Base-by-base conservation (phyloP, 2,329 filamentous ascomycete species). In the Sclerotinia minor region DNA sequence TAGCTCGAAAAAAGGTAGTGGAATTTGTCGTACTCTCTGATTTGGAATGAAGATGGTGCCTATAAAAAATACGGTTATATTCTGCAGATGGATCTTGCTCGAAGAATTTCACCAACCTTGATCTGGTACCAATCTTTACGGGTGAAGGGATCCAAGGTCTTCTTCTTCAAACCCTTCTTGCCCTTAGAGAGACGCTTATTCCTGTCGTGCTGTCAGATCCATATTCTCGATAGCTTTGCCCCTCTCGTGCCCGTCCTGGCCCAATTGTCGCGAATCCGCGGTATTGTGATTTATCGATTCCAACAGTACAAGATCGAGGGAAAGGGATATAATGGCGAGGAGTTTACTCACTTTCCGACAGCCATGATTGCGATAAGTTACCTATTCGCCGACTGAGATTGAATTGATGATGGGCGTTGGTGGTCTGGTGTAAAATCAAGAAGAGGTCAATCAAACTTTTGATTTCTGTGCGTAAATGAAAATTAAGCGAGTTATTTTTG, bases 111-210 rank as follows among this genome's bases (percentile, higher is more conserved):
- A 68, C 84, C 76, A 79, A 92, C 90, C 89, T 98, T 98, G 84
- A 99, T 89, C 79, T 90, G 92, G 86, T 94, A 99, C 92, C 96
- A 98, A 83, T 98, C 95, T 89, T 99, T 99, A 82, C 94, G 92
- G 79, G 94, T 88, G 87, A 98, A 98, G 79, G 95, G 94, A 83
- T 99, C 95, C 78, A 90, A 85, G 79, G 94, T 94, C 86, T 94
- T 94, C 94, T 99, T 98, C 92, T 98, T 98, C 82, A 98, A 88
- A 83, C 95, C 94, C 90, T 99, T 99, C 92, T 98, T 99, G 86
- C 95, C 95, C 89, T 99, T 99, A 76, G 95, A 98, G 87, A 99
- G 89, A 88, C 95, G 93, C 93, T 99, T 99, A 90, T 99, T 99
- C 92, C 90, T 93, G 68, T 74, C 60, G 55, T 73, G 52, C 67